Percentiles rank a stretch among this genome's conserved stretches.
phyloP scores from a whole-genome alignment of 257 asterid species.

The Forsythia viridissima region DNA sequence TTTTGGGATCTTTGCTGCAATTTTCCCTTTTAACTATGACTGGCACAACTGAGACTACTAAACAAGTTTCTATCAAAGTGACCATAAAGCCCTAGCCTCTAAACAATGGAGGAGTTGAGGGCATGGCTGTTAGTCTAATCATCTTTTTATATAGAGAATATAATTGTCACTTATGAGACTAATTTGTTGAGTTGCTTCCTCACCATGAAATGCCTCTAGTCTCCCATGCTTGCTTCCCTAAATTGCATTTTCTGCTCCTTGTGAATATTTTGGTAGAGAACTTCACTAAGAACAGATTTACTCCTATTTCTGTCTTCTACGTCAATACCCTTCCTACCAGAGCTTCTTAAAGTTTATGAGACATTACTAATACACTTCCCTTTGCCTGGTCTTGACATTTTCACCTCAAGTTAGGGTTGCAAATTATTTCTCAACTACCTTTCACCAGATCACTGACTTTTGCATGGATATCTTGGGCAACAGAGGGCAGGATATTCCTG shows the following conservation, averaged over 20 bases:
- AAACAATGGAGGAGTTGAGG: not conserved
- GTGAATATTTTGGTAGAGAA: slow-evolving; percentile 14
- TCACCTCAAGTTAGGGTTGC: not conserved
- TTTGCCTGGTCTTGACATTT: not conserved
- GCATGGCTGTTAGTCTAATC: not conserved
- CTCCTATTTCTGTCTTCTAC: not conserved
- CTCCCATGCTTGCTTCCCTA: slow-evolving; percentile 14
- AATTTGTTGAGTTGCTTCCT: slow-evolving; percentile 20
- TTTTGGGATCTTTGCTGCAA: not conserved
- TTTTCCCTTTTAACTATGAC: slow-evolving; percentile 3
- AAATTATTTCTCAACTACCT: slow-evolving; percentile 3
- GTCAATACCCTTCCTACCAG: not conserved
- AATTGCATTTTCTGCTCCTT: slow-evolving; percentile 7
- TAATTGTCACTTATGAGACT: slow-evolving; percentile 12
- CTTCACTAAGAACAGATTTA: not conserved
- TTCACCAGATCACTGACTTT: slow-evolving; percentile 18
- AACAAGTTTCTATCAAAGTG: slow-evolving; percentile 8
- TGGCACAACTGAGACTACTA: not conserved
- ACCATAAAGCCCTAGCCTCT: not conserved
- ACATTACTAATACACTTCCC: not conserved
- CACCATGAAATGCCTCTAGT: slow-evolving; percentile 2
- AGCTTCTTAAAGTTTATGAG: slow-evolving; percentile 7
- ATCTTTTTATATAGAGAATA: slow-evolving; percentile 6
- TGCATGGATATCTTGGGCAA: slow-evolving; percentile 16
- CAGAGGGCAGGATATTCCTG: not conserved